These are phyloP conservation scores for Blastobotrys malaysiensis DNA, from an alignment of 1,139 yeast genomes.

Conservation along the genomic window DNA sequence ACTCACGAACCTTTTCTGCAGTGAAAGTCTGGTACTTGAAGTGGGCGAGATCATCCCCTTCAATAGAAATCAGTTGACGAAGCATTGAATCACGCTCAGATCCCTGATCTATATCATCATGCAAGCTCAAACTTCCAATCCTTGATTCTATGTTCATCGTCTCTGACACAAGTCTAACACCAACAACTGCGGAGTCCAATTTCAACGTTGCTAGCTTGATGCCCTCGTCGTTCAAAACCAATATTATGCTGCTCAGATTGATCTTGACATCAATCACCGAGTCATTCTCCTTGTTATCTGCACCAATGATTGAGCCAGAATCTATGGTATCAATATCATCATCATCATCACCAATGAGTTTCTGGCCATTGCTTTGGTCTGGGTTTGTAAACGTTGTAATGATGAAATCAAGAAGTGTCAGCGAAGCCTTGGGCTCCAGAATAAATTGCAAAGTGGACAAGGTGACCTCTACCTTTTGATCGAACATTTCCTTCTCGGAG, in stretches of 20 bases:
- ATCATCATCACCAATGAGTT: slow-evolving; percentile 8
- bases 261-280: slow-evolving; percentile 68
- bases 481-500: slow-evolving; percentile 50
- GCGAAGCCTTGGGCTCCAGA: slow-evolving; percentile 68
- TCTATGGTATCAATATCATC: slow-evolving; percentile 5
- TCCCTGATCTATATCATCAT: slow-evolving; percentile 69
- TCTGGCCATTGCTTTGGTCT: slow-evolving; percentile 12
- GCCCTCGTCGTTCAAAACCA: slow-evolving; percentile 80
- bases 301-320: background rate
- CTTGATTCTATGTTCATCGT: slow-evolving; percentile 69
- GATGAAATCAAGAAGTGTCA: slow-evolving; percentile 74
- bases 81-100: slow-evolving; percentile 53
- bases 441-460: slow-evolving; percentile 78
- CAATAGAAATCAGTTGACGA: slow-evolving; percentile 68
- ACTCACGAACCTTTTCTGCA: slow-evolving; percentile 31
- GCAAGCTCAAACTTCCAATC: slow-evolving; percentile 73
- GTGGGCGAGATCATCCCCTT: slow-evolving; percentile 79
- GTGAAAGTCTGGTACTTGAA: slow-evolving; percentile 80
- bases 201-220: slow-evolving; percentile 73
- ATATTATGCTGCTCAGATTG: slow-evolving; percentile 64
- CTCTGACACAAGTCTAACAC: slow-evolving; percentile 66
- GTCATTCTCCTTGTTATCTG: slow-evolving; percentile 38
- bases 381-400: slow-evolving; percentile 83
- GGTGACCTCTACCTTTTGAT: slow-evolving; percentile 68
- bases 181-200: slow-evolving; percentile 67